Conservation (phyloP, 1,139 yeast genomes). For the Yamadazyma dushanensis region DNA sequence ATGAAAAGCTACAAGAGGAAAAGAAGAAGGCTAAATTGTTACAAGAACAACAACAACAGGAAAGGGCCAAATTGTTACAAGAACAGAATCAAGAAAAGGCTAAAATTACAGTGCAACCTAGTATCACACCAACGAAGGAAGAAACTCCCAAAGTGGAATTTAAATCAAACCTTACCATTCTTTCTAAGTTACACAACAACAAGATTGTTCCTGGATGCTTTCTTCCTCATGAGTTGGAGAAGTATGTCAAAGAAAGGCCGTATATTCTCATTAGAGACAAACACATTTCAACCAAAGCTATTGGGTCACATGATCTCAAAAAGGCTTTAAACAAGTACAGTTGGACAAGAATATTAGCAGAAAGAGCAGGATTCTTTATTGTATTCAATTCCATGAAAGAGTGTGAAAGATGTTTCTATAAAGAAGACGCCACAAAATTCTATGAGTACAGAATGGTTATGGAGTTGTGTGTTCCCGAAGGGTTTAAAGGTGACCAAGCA, state of each 20-base stretch:
- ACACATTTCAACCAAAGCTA: conserved; percentile 50
- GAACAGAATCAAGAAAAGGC: conserved; percentile 10
- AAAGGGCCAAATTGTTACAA: conserved; percentile 9
- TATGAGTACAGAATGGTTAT: conserved; percentile 52
- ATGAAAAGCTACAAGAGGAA: conserved; percentile 26
- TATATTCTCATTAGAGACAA: conserved; percentile 56
- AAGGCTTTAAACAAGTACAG: conserved; percentile 53
- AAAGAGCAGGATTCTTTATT: conserved; percentile 65
- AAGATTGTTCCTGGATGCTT: conserved; percentile 34
- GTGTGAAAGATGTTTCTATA: conserved; percentile 64
- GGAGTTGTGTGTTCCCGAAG: conserved; percentile 54
- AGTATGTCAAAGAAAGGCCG: conserved; percentile 54
- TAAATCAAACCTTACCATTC: conserved; percentile 32
- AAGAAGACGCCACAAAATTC: conserved; percentile 63
- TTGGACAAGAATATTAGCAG: conserved; percentile 66
- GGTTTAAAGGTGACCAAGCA: conserved; percentile 16
- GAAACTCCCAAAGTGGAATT: conserved; percentile 8
- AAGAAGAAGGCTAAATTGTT: conserved; percentile 28
- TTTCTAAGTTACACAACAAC: conserved; percentile 32
- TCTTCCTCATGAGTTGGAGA: conserved; percentile 47
- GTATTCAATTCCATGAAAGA: conserved; percentile 65
- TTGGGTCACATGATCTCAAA: conserved; percentile 56
- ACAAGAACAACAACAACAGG: conserved; percentile 22
- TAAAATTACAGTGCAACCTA: not conserved
- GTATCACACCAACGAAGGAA: conserved; percentile 8